A percentile compares a stretch with the other conserved stretches of the same genome.
phyloP scores from a whole-genome alignment of 805 yeast species.

The Dipodascus albidus region DNA sequence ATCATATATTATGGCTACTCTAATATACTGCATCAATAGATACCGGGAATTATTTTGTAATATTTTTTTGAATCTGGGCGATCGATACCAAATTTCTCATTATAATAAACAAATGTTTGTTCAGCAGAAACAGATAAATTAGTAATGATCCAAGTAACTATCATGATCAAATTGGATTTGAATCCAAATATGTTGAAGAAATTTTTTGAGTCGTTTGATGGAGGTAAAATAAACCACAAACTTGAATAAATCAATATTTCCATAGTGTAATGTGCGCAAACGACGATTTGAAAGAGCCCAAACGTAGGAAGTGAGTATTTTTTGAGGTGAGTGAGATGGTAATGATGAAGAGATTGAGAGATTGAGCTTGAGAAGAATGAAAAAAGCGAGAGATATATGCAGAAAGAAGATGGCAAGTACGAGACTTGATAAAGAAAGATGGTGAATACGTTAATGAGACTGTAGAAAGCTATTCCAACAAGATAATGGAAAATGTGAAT shows the following conservation, averaged over 20 bases:
- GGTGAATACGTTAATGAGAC: conserved; percentile 9
- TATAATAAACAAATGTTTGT: conserved; percentile 36
- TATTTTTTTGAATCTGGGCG: neutral
- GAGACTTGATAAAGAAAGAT: neutral
- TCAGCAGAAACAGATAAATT: conserved; percentile 41
- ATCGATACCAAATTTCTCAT: conserved; percentile 12
- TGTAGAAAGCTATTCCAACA: conserved; percentile 44
- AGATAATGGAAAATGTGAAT: conserved; percentile 51
- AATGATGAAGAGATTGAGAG: conserved; percentile 40
- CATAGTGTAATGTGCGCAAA: conserved; percentile 55
- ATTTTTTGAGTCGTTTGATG: conserved; percentile 43
- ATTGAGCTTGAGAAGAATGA: conserved; percentile 28
- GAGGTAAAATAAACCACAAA: conserved; percentile 5
- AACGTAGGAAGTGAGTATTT: conserved; percentile 43
- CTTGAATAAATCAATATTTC: conserved; percentile 40
- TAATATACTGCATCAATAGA: too few relatives aligned
- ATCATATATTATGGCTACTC: too few relatives aligned
- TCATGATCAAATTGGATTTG: conserved; percentile 24
- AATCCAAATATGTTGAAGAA: conserved; percentile 47
- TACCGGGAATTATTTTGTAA: neutral
- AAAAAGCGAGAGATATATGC: conserved; percentile 9
- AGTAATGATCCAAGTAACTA: conserved; percentile 22
- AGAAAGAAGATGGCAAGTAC: neutral
- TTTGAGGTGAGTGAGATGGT: conserved; percentile 34
- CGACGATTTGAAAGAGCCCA: conserved; percentile 31